Base-by-base conservation (phyloP, 768 basidiomycete species). In the Auricularia sp. region DNA sequence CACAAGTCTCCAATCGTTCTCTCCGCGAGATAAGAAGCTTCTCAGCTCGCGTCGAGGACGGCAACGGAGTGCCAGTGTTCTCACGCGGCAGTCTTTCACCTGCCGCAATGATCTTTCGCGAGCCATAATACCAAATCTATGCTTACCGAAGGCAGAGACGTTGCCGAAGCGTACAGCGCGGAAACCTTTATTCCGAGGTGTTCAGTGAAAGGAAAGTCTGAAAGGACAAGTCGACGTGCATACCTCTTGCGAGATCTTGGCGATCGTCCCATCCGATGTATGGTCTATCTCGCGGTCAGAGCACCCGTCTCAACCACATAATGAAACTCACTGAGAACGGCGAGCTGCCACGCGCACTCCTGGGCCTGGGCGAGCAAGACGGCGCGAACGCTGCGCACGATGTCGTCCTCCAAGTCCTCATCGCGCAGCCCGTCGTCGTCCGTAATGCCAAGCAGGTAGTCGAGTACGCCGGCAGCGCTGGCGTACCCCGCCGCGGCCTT, bases 311-410 rank as follows among this genome's bases (percentile, higher is more conserved):
- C 23, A 14, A 34, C 16, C 14, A 51, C 53, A 36, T 29, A 59
- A 53, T 10, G 2, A 69, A 14, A 14, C 72, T 69, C 69, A 92
- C 93, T 90, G 65, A 91, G 75, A 71, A 88, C 87, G 16, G 94
- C 94, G 68, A 88, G 83, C 72, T 96, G 94, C 95, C 95, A 98
- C 51, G 87, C 92, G 71, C 92, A 96, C 76, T 99, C 97, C 69
- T 98, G 96, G 1, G 94, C 95, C 74, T 98, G 93, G 0, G 93
- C 93, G 3, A 95, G 81, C 84, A 93, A 88, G 64, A 98, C 81
- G 67, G 75, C 23, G 29, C 34, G 56, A 0, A 59, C 34, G 34
- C 56, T 59, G 56, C 56, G 56, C 23, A 59, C 56, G 1, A 35
- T 59, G 1, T 59, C 34, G 29, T 29, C 56, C 10, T 35, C 34